Base-by-base conservation (phyloP, 768 basidiomycete genomes). In the Cyclocybe cylindracea region DNA sequence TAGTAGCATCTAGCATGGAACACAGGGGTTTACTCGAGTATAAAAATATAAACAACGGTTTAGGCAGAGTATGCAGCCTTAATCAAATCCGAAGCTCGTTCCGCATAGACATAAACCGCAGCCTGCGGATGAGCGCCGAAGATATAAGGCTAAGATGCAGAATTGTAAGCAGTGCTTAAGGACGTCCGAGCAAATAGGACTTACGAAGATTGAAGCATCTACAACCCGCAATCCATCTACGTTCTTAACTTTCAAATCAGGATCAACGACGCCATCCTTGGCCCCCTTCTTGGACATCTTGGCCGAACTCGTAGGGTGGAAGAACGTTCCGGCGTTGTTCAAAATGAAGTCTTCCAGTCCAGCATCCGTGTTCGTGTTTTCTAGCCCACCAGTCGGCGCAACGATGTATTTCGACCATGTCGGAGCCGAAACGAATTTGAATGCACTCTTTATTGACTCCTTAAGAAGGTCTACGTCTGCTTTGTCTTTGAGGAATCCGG, bases 161-260 rank as follows among this genome's bases (percentile, higher is more conserved):
- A 40, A 19, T 42, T 32, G 39, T 45, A 47, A 48, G 16, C 13
- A 45, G 7, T 5, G 11, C 55, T 38, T 39, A 18, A 24, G 10
- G 19, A 11, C 7, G 38, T 46, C 41, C 7, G 14, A 50, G 11
- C 4, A 29, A 11, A 24, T n/a, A 10, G 9, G 11, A 53, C 66
- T 58, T 48, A 70, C 68, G 51, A 71, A 43, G 11, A 70, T 58
- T 9, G 68, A 70, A 16, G 67, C 69, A 65, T 73, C 71, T 10
- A 73, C 65, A 5, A 73, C 58, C 6, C 71, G 57, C 10, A 73
- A 47, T 13, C 68, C 67, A 2, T 32, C 44, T 0, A 66, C 57
- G 5, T 60, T 61, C 51, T 69, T 70, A 4, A 73, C 61, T 34
- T 33, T 61, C 24, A 71, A 53, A 56, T 68, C 61, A 1, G 69